Evolutionary conservation across 495 filamentous ascomycete genomes (phyloP).

Genomic region (Penicillium antarcticum): DNA sequence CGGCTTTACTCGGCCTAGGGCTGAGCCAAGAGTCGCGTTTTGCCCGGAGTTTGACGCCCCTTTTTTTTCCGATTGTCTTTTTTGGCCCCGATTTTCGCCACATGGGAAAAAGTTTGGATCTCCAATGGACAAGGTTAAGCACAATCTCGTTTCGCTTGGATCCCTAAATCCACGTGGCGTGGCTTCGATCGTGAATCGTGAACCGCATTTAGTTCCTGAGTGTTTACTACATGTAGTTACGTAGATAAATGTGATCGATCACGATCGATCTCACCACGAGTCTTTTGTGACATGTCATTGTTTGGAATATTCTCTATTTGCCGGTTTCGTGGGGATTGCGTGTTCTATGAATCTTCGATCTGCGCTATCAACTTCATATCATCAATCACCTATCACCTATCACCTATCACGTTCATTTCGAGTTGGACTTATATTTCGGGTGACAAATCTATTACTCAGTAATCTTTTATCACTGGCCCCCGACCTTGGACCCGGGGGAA

Average conservation of each 20-base stretch:
- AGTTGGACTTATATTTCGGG: not conserved
- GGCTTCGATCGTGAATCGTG: not conserved
- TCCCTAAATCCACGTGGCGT: slow-evolving; percentile 2
- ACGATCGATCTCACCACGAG: not conserved
- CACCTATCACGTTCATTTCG: no score
- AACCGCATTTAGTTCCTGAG: no score
- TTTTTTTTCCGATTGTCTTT: not conserved
- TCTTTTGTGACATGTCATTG: not conserved
- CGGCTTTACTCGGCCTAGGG: slow-evolving; percentile 1
- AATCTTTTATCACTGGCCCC: not conserved
- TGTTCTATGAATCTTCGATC: slow-evolving; percentile 1
- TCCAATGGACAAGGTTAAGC: not conserved
- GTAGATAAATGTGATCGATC: not conserved
- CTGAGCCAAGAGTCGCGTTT: slow-evolving; percentile 1
- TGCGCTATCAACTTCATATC: slow-evolving; percentile 1
- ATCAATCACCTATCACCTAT: no score
- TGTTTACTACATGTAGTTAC: no score
- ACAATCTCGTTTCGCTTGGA: not conserved
- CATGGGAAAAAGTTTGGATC: not conserved
- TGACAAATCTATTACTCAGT: not conserved
- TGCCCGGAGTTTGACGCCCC: not conserved
- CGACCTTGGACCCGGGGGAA: no score
- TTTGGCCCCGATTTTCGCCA: not conserved
- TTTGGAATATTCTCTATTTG: slow-evolving; percentile 1
- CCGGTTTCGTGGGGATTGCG: not conserved